These are phyloP conservation scores for Cymodocea nodosa DNA, from an alignment of 116 monocot species.

Conservation along the genomic window DNA sequence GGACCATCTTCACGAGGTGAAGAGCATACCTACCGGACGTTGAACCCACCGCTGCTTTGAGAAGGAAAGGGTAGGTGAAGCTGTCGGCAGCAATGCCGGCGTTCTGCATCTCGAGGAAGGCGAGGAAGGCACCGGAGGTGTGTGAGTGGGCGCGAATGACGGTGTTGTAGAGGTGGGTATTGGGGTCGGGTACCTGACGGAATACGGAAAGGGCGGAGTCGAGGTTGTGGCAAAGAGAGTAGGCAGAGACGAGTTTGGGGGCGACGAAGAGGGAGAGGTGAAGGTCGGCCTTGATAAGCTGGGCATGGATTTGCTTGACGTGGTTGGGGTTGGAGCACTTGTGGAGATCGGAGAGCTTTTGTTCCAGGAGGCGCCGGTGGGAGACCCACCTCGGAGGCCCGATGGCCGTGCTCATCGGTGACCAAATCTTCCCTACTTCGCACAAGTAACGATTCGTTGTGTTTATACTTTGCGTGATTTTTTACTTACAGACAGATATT, in stretches of 20 bases:
- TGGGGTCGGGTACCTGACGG: constrained; percentile 29
- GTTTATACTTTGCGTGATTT: too few species aligned
- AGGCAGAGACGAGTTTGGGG: constrained; percentile 62
- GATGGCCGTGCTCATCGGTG: constrained; percentile 2
- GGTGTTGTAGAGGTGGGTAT: constrained; percentile 51
- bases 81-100: constrained; percentile 29
- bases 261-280: constrained; percentile 50
- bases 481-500: too few species aligned
- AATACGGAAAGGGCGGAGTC: constrained; percentile 29
- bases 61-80: constrained; percentile 68
- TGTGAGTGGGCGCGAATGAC: constrained; percentile 47
- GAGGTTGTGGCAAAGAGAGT: constrained; percentile 36
- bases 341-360: constrained; percentile 42
- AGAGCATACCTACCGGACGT: constrained; percentile 7
- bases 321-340: constrained; percentile 18
- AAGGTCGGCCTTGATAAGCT: constrained; percentile 38
- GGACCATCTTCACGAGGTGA: constrained; percentile 28
- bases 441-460: too few species aligned
- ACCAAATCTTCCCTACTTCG: too few species aligned
- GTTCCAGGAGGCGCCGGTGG: constrained; percentile 44
- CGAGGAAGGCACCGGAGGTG: constrained; percentile 16
- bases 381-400: constrained; percentile 40
- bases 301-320: constrained; percentile 53
- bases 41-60: constrained; percentile 23
- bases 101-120: constrained; percentile 38